Conservation (phyloP, 2,329 filamentous ascomycete species). For the Diplodia intermedia region DNA sequence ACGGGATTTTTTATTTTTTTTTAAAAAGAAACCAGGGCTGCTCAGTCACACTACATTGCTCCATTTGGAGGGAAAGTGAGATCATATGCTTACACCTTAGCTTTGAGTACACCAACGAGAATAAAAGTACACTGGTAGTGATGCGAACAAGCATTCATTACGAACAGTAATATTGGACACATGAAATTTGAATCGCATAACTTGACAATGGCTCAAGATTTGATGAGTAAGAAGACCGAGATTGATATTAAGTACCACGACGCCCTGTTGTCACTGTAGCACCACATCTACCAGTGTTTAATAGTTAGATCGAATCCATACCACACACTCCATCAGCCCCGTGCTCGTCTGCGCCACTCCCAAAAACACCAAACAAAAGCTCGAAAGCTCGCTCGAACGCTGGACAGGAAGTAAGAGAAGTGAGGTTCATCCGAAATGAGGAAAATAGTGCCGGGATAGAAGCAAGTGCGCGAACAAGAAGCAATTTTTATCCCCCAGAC, state of each 20-base stretch:
- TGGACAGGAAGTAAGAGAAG: conserved; percentile 1
- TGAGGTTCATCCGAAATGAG: background rate
- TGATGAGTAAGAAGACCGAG: conserved; percentile 10
- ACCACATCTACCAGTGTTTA: conserved; percentile 19
- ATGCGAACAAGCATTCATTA: too few species aligned
- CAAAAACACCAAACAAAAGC: background rate
- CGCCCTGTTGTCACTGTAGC: background rate
- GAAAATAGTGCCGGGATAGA: background rate
- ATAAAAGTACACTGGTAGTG: too few species aligned
- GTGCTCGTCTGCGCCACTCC: background rate
- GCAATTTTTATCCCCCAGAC: conserved; percentile 16
- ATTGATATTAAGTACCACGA: conserved; percentile 10
- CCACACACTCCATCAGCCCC: background rate
- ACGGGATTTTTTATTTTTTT: too few species aligned
- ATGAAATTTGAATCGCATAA: too few species aligned
- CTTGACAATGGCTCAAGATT: background rate
- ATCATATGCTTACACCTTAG: too few species aligned
- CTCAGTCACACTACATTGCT: too few species aligned
- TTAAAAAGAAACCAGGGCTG: too few species aligned
- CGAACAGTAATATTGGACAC: too few species aligned
- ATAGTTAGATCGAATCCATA: background rate
- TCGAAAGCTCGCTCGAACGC: conserved; percentile 21
- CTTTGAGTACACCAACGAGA: too few species aligned
- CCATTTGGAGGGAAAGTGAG: too few species aligned
- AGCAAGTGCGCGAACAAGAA: background rate